Evolutionary conservation across 768 basidiomycete genomes (phyloP), one percentile per base, ranked within the genome.

Genomic region (Lactifluus subvellereus): DNA sequence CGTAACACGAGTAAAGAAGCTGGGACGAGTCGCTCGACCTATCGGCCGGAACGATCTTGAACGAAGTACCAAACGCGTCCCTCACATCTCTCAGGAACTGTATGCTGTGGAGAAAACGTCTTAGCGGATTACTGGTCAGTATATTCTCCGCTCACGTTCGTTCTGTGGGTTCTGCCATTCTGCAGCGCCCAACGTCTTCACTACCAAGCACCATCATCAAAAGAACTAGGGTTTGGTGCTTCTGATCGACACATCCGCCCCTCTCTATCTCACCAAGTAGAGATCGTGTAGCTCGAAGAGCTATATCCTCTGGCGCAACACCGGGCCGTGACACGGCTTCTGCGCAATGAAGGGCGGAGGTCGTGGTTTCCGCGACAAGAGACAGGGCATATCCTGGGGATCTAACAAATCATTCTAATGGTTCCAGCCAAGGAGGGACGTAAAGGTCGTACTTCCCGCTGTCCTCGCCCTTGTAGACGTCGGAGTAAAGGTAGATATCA

Each of bases 401-500:
- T 76, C 94, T 97, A 67, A 20, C 50, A 33, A 8, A 35, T 13
- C 4, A 3, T 51, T 20, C 38, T 66, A 9, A 62, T 45, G 13
- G 33, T 9, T 27, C 6, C 30, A 1, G 7, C 20, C 5, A 45
- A 52, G 8, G n/a, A 18, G 22, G n/a, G 57, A 9, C 4, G n/a
- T 53, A 30, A 50, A 18, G 30, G 0, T 77, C 94, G 65, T 68
- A 95, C 95, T 94, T 98, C 74, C 96, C 96, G 67, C 93, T 94
- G 65, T 98, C 97, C 18, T 92, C 91, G 7, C 95, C 95, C 73
- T 97, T 96, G 77, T 97, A 98, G 27, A 98, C 94, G 67, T 99
- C 97, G 4, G 97, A 96, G 73, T 98, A 96, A 43, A 99, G 84
- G 75, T 98, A 98, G 33, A 98, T 94, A 72, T 99, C 97, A 42